Percentiles rank a stretch among this genome's conserved stretches.
Conservation (phyloP, 2,329 filamentous ascomycete species). For the Ambrosiella xylebori region DNA sequence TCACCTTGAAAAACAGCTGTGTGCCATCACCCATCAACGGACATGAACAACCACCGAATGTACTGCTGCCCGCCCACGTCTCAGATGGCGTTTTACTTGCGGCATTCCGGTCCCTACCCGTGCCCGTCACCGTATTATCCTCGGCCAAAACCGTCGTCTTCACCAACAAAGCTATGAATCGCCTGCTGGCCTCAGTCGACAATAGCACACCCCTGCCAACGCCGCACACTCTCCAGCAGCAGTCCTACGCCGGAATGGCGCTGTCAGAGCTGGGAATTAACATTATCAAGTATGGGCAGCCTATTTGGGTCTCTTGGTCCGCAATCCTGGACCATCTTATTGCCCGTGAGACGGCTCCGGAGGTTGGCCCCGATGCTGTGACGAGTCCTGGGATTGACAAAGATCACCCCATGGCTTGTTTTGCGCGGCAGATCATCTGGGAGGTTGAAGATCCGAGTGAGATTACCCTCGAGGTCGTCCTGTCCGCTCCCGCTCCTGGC, state of each 20-base stretch:
- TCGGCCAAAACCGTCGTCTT: constrained; percentile 51
- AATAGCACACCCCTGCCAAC: not conserved
- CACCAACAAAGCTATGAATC: constrained; percentile 60
- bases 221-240: not conserved
- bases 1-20: no score
- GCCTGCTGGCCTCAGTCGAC: constrained; percentile 29
- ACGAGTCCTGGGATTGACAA: not conserved
- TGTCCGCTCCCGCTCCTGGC: constrained; percentile 1
- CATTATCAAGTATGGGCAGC: constrained; percentile 49
- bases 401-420: not conserved
- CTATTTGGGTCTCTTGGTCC: constrained; percentile 42
- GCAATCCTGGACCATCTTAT: constrained; percentile 37
- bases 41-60: no score
- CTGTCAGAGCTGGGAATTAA: constrained; percentile 57
- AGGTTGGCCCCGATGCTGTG: not conserved
- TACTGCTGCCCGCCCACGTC: no score
- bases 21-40: no score
- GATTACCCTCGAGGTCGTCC: constrained; percentile 8
- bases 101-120: constrained; percentile 56
- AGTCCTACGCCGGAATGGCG: constrained; percentile 15
- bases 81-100: constrained; percentile 36
- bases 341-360: constrained; percentile 16
- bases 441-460: constrained; percentile 5
- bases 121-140: constrained; percentile 53
- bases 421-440: constrained; percentile 2